Evolutionary conservation across 768 basidiomycete genomes (phyloP).

Genomic region (Nidularia pulvinata): DNA sequence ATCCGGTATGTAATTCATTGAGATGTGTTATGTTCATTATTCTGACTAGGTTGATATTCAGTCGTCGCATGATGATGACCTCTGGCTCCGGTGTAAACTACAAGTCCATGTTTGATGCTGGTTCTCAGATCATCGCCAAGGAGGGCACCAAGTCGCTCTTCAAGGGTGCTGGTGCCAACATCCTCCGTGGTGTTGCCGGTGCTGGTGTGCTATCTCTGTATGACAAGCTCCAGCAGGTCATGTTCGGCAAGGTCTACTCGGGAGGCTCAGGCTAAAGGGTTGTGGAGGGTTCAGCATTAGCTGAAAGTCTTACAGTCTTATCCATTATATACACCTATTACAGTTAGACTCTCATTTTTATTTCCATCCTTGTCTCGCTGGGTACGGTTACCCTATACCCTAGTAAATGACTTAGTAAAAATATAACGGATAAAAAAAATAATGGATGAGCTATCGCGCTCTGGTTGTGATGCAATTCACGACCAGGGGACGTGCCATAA

Average conservation of each 20-base stretch:
- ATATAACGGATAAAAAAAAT: slow-evolving; percentile 20
- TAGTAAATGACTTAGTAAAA: slow-evolving; percentile 28
- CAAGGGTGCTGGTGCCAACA: slow-evolving; percentile 97
- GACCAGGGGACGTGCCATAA: no score
- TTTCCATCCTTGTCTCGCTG: slow-evolving; percentile 21
- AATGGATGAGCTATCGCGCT: no score
- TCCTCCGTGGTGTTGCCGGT: slow-evolving; percentile 99
- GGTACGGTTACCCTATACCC: slow-evolving; percentile 43
- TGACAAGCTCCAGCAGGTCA: slow-evolving; percentile 95
- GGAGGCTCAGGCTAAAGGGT: slow-evolving; percentile 65
- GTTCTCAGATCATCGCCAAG: slow-evolving; percentile 91
- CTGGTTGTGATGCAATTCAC: no score
- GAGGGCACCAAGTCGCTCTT: slow-evolving; percentile 96
- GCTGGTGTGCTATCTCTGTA: slow-evolving; percentile 99
- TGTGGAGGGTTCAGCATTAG: slow-evolving; percentile 14
- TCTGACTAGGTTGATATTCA: slow-evolving; percentile 26
- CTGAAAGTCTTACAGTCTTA: slow-evolving; percentile 9
- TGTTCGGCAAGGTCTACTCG: slow-evolving; percentile 99
- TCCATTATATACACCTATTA: slow-evolving; percentile 28
- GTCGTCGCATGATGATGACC: slow-evolving; percentile 99
- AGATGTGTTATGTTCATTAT: slow-evolving; percentile 7
- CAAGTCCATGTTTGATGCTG: slow-evolving; percentile 99
- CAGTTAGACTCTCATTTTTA: slow-evolving; percentile 33
- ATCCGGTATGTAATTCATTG: slow-evolving; percentile 60
- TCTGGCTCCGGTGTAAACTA: slow-evolving; percentile 95